phyloP scores from a whole-genome alignment of 768 basidiomycete genomes.

The Auriscalpium microsporum region DNA sequence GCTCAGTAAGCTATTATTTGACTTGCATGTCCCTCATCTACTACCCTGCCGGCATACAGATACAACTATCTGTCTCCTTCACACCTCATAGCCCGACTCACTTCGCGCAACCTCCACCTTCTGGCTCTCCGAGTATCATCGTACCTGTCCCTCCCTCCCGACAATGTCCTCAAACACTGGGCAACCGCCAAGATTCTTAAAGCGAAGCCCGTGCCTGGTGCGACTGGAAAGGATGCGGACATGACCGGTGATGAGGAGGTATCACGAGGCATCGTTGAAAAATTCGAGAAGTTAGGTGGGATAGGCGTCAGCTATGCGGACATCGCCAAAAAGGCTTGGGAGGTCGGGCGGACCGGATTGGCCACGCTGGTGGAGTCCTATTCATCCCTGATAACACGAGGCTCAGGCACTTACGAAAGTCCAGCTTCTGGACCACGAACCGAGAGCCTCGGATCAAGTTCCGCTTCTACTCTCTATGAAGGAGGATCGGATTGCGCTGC shows the following conservation, averaged over 20 bases:
- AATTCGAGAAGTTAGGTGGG: constrained; percentile 77
- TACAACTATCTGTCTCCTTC: constrained; percentile 76
- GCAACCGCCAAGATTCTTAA: constrained; percentile 84
- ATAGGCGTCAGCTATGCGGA: constrained; percentile 87
- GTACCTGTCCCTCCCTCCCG: constrained; percentile 75
- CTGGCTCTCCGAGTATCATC: constrained; percentile 86
- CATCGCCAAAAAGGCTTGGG: constrained; percentile 91
- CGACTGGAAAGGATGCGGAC: constrained; percentile 44
- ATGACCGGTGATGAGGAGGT: constrained; percentile 67
- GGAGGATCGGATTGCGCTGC: constrained; percentile 79
- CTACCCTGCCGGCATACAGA: constrained; percentile 31
- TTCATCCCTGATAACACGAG: background rate
- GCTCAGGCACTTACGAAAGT: background rate
- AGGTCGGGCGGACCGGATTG: constrained; percentile 67
- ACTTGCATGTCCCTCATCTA: background rate
- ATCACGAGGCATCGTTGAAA: constrained; percentile 78
- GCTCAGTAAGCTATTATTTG: constrained; percentile 53
- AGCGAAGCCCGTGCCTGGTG: constrained; percentile 51
- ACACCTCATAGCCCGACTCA: constrained; percentile 73
- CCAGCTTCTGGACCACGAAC: constrained; percentile 87
- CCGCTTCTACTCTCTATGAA: constrained; percentile 92
- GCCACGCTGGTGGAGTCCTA: constrained; percentile 63
- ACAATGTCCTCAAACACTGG: constrained; percentile 91
- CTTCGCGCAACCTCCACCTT: constrained; percentile 82
- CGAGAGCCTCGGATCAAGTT: constrained; percentile 84